Evolutionary conservation across 2,329 filamentous ascomycete genomes (phyloP).

Genomic region (Sarocladiaceae sp.): DNA sequence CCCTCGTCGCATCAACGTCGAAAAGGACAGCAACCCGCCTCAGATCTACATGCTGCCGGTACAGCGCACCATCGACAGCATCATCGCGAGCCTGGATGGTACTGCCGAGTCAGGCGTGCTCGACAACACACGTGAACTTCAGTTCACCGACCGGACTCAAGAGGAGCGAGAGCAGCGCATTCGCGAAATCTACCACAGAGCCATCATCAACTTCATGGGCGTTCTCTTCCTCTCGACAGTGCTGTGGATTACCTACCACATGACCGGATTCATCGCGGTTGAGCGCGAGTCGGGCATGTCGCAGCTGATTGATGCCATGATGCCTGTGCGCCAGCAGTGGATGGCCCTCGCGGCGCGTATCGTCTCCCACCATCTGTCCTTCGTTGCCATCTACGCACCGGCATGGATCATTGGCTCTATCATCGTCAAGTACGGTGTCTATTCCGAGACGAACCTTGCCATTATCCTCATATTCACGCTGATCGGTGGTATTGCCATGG

Average conservation of each 20-base stretch:
- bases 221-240: slow-evolving; percentile 75
- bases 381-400: slow-evolving; percentile 72
- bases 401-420: slow-evolving; percentile 74
- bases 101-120: slow-evolving; percentile 31
- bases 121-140: slow-evolving; percentile 53
- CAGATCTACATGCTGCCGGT: slow-evolving; percentile 74
- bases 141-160: slow-evolving; percentile 67
- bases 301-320: slow-evolving; percentile 86
- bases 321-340: slow-evolving; percentile 69
- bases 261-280: slow-evolving; percentile 77
- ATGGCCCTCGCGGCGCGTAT: slow-evolving; percentile 72
- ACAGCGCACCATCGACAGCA: slow-evolving; percentile 69
- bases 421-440: slow-evolving; percentile 58
- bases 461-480: slow-evolving; percentile 72
- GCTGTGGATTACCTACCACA: slow-evolving; percentile 77
- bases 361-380: slow-evolving; percentile 71
- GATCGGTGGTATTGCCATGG: slow-evolving; percentile 67
- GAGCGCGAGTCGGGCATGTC: slow-evolving; percentile 86
- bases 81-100: slow-evolving; percentile 55
- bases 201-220: slow-evolving; percentile 69
- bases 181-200: slow-evolving; percentile 60
- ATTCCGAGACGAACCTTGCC: slow-evolving; percentile 52
- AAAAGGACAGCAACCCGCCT: slow-evolving; percentile 62
- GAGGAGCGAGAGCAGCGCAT: slow-evolving; percentile 61
- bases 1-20: slow-evolving; percentile 55